Evolutionary conservation across 306 rosid genomes (phyloP), one percentile per base, ranked within the genome.

Genomic region (Castanopsis chinensis): DNA sequence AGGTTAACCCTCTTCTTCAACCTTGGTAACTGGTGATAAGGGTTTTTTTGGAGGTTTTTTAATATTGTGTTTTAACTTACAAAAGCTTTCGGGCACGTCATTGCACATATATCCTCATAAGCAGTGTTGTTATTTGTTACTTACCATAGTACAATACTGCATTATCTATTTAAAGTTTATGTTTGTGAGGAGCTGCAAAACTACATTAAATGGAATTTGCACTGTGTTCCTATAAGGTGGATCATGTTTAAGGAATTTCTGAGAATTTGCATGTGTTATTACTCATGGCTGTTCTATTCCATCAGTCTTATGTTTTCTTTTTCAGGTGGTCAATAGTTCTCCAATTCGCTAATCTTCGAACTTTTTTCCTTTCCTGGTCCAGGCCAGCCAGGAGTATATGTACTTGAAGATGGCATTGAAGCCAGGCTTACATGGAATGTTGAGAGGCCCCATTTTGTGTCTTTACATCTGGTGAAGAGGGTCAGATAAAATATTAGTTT

Each of bases 331-430:
- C 15, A 12, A 28, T 25, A 5, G 18, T 28, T 28, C 6, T 59
- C 65, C 8, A 2, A 64, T 64, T 80, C 3, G 33, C 37, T 52
- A 14, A 35, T 30, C 57, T 71, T 49, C 64, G 55, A 11, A 69
- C 64, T 57, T 53, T 18, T 37, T 82, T 57, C 23, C 72, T 70
- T 78, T 80, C 52, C 78, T 59, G 65, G 57, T 79, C 12, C 72
- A 67, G 84, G 21, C 91, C 61, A 79, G 81, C 53, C 76, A 21
- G 77, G 59, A 78, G 79, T 81, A 76, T 58, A 76, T n/a, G 78
- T 12, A 55, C 81, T 67, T 72, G 54, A 79, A 77, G 70, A 27
- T 53, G 78, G 57, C 57, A 69, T 72, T 85, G 60, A 32, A 52
- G 71, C 73, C 45, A 41, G 17, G 76, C 74, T 53, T 80, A 33